Base-by-base conservation (phyloP, 805 yeast genomes). In the Ogataea siamensis region DNA sequence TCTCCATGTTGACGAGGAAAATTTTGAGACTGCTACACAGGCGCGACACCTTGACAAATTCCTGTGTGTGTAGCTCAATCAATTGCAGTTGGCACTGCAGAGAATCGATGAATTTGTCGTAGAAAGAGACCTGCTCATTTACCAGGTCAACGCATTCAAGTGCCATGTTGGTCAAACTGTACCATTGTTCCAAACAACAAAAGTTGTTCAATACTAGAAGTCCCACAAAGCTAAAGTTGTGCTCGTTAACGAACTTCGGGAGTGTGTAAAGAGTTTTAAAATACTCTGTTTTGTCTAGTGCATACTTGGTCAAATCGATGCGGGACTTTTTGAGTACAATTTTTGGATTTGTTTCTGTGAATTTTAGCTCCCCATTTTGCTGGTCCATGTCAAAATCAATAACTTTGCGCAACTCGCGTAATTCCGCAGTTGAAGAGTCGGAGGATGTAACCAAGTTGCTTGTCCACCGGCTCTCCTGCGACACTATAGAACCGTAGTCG, bases 161-260 rank as follows among this genome's bases (percentile, higher is more conserved):
- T 3, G 73, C 18, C 8, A 82, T 51, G 32, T 67, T 69, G 9
- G 76, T 46, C 23, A 81, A 45, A 13, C 63, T 66, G 37, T 73
- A 66, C 89, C 89, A 83, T 47, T 82, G 88, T 14, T 73, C 61
- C 13, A 76, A 70, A 10, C 82, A 76, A 13, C 84, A 74, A 50
- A 74, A 73, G 54, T 82, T 84, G 11, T 82, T 85, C 45, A 82
- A 63, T 1, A 78, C 48, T 1, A 78, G 50, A 28, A 71, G 64
- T 39, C 72, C 62, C 1, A 79, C 34, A 43, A 68, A 83, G 2
- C 73, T 53, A 14, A 80, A 52, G 46, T 78, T 77, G 5, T 79
- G 51, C 49, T 83, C 87, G 2, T 77, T 76, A 5, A 78, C 43
- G 3, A 76, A 45, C 36, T 54, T 67, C 15, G 47, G 49, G 16